phyloP scores from a whole-genome alignment of 208 protist species.

The Trypanosoma theileri region DNA sequence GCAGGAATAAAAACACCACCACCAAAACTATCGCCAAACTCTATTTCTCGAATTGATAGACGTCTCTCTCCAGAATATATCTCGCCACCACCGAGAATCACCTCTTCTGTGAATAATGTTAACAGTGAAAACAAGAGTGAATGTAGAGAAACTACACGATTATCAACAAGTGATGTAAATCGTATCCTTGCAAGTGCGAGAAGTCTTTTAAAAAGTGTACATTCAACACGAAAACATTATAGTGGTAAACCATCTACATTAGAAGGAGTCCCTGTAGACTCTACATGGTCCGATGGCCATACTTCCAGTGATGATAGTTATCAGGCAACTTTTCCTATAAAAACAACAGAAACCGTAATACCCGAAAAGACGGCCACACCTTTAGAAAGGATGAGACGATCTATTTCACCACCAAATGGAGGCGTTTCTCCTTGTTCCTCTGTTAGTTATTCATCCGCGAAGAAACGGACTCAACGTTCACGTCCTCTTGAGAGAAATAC shows the following conservation, averaged over 20 bases:
- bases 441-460: conserved; percentile 25
- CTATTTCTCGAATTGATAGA: conserved; percentile 10
- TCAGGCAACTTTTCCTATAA: neutral
- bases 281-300: neutral
- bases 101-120: neutral
- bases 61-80: conserved; percentile 25
- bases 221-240: neutral
- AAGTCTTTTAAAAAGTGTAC: conserved; percentile 6
- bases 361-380: neutral
- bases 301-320: neutral
- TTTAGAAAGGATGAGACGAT: neutral
- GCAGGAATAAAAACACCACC: neutral
- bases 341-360: neutral
- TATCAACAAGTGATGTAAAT: conserved; percentile 18
- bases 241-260: neutral
- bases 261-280: neutral
- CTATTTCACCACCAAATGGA: conserved; percentile 14
- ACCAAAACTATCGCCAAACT: neutral
- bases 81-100: neutral
- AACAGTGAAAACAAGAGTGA: neutral
- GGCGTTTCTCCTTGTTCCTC: conserved; percentile 17
- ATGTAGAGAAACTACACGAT: neutral
- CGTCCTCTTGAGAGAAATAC: neutral
- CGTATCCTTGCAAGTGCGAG: conserved; percentile 22
- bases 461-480: conserved; percentile 2